A percentile compares a stretch with the other conserved stretches of the same genome.
phyloP scores from a whole-genome alignment of 495 filamentous ascomycete species.

The Xylona heveae region DNA sequence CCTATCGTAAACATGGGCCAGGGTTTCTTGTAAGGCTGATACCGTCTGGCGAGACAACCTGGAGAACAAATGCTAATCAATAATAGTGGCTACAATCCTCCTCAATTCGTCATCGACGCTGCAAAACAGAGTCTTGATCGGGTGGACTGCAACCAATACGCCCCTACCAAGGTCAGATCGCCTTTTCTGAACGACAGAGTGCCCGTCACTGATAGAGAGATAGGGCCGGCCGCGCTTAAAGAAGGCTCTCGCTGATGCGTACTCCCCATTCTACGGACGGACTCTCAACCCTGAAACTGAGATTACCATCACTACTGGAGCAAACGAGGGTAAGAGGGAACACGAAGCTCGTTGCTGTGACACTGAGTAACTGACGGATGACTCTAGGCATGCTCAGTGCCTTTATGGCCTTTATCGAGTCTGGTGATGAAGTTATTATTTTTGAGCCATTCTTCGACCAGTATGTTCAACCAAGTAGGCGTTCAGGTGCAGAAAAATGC shows the following conservation, averaged over 20 bases:
- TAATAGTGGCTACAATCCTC: slow-evolving; percentile 79
- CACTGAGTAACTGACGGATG: neutral
- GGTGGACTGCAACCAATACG: slow-evolving; percentile 99
- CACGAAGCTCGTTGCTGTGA: neutral
- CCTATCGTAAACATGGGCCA: slow-evolving; percentile 93
- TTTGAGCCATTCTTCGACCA: slow-evolving; percentile 99
- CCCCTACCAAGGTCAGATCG: slow-evolving; percentile 52
- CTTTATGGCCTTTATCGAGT: slow-evolving; percentile 94
- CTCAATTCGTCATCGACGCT: slow-evolving; percentile 72
- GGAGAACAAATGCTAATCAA: slow-evolving; percentile 1
- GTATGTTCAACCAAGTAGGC: slow-evolving; percentile 21
- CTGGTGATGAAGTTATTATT: slow-evolving; percentile 86
- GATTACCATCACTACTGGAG: slow-evolving; percentile 85
- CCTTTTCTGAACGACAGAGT: neutral
- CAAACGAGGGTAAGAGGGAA: slow-evolving; percentile 54
- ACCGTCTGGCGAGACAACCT: neutral
- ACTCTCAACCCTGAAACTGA: slow-evolving; percentile 73
- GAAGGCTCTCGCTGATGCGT: slow-evolving; percentile 79
- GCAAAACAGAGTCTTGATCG: slow-evolving; percentile 72
- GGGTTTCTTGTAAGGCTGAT: slow-evolving; percentile 56
- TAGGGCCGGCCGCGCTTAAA: slow-evolving; percentile 70
- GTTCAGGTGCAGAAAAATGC: neutral
- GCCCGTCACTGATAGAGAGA: neutral
- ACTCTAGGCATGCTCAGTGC: slow-evolving; percentile 60
- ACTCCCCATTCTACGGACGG: slow-evolving; percentile 65